phyloP scores from a whole-genome alignment of 352 stramenopile species.

The Phytophthora chlamydospora region DNA sequence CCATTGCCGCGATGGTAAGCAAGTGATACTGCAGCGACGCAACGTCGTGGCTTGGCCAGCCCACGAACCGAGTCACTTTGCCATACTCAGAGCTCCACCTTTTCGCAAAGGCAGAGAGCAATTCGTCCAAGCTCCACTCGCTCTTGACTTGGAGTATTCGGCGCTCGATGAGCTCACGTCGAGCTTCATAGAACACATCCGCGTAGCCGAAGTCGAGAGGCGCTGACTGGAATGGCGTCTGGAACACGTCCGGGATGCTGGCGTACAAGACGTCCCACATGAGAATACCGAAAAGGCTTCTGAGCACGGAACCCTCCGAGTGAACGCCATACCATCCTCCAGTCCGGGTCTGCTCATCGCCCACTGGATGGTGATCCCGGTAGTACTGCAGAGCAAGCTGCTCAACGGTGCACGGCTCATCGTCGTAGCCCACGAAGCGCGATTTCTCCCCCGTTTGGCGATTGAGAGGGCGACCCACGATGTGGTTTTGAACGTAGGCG shows the following conservation, averaged over 20 bases:
- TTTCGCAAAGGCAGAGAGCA: constrained; percentile 44
- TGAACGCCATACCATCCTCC: constrained; percentile 89
- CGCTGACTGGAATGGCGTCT: constrained; percentile 80
- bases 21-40: constrained; percentile 56
- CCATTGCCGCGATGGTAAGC: constrained; percentile 58
- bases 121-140: constrained; percentile 45
- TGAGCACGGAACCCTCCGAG: constrained; percentile 75
- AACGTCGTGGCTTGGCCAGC: constrained; percentile 45
- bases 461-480: constrained; percentile 78
- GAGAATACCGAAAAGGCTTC: constrained; percentile 85
- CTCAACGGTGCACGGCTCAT: constrained; percentile 86
- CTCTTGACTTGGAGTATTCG: constrained; percentile 48
- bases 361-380: constrained; percentile 31
- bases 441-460: constrained; percentile 80
- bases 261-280: constrained; percentile 91
- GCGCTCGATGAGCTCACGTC: constrained; percentile 51
- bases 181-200: constrained; percentile 51
- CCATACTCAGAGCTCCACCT: constrained; percentile 55
- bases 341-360: constrained; percentile 5
- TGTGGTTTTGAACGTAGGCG: constrained; percentile 51
- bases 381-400: constrained; percentile 87
- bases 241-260: constrained; percentile 82
- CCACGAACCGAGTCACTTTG: constrained; percentile 70
- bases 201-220: constrained; percentile 79
- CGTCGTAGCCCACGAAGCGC: constrained; percentile 88